Base-by-base conservation (phyloP, 805 yeast species). In the Sugiyamaella qingdaonensis region DNA sequence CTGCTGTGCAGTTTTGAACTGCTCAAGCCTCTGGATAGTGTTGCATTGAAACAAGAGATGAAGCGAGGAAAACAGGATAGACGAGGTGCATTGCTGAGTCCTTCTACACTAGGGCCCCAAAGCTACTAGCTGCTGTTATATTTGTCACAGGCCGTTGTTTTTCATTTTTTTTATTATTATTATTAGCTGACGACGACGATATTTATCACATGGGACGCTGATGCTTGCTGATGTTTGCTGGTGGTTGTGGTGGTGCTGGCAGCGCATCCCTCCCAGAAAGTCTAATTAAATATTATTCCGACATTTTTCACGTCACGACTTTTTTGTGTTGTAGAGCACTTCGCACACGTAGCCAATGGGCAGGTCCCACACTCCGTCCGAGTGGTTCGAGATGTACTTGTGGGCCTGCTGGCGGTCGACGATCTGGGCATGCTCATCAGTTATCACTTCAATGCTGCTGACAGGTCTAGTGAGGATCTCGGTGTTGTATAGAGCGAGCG, bases 21-120 rank as follows among this genome's bases (percentile, higher is more conserved):
- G 51, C 75, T 92, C 54, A 97, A 94, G 70, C 99, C 99, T 14
- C 76, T 94, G 61, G 98, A 92, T 71, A 81, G 95, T 49, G 85
- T 86, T 16, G 97, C 97, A 3, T 78, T 94, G 70, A 91, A 92
- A 66, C 96, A 88, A 68, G 94, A 89, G 48, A 89, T 92, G 97
- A 86, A 85, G 61, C 86, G 84, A 71, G 96, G 96, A n/a, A 84
- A 87, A 63, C 85, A 86, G 57, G 97, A 91, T 68, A 75, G 98
- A 60, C 80, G 86, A 61, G 54, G 54, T 32, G 58, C 54, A 13
- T 29, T 58, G 34, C 10, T 58, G 48, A 47, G 50, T 21, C 56
- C 51, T 13, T 33, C 53, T 16, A 21, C 19, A 7, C 49, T 50
- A 4, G 56, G 58, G 9, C 58, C 56, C 2, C 60, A 57, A 32